phyloP scores from a whole-genome alignment of 2,329 filamentous ascomycete genomes.

The Microdochium trichocladiopsis region DNA sequence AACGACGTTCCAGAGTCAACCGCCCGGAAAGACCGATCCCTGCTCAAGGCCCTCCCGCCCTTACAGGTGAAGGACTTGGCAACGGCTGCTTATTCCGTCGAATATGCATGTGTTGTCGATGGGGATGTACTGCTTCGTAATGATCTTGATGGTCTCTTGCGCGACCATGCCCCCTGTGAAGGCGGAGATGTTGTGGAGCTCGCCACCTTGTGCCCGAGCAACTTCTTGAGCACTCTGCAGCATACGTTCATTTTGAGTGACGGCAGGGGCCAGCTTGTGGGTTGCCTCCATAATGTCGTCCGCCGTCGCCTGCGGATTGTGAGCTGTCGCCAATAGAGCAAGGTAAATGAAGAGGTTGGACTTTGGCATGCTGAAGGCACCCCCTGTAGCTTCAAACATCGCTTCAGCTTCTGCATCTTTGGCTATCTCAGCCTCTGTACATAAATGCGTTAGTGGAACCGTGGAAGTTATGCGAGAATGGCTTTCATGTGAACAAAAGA shows the following conservation, averaged over 20 bases:
- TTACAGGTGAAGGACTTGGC: constrained; percentile 49
- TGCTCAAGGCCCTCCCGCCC: constrained; percentile 1
- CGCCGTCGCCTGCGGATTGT: constrained; percentile 33
- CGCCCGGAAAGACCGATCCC: background rate
- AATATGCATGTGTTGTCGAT: constrained; percentile 66
- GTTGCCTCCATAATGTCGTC: constrained; percentile 46
- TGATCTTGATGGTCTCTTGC: constrained; percentile 93
- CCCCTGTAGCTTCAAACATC: constrained; percentile 25
- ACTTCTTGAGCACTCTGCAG: constrained; percentile 56
- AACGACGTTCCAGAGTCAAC: background rate
- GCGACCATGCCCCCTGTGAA: constrained; percentile 86
- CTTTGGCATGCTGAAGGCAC: constrained; percentile 32
- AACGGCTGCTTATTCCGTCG: constrained; percentile 59
- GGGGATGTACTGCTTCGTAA: constrained; percentile 66
- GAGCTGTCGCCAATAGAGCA: constrained; percentile 49
- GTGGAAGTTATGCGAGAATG: no score
- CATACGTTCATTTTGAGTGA: constrained; percentile 41
- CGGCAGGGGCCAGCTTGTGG: constrained; percentile 35
- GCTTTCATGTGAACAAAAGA: no score
- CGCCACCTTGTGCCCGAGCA: constrained; percentile 70
- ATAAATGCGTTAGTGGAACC: no score
- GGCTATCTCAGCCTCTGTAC: constrained; percentile 43
- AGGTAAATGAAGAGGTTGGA: constrained; percentile 66
- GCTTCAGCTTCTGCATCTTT: constrained; percentile 45
- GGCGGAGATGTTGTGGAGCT: constrained; percentile 88